Conservation (phyloP, 176 grass and related monocot genomes). For the Miscanthus lutarioriparius region DNA sequence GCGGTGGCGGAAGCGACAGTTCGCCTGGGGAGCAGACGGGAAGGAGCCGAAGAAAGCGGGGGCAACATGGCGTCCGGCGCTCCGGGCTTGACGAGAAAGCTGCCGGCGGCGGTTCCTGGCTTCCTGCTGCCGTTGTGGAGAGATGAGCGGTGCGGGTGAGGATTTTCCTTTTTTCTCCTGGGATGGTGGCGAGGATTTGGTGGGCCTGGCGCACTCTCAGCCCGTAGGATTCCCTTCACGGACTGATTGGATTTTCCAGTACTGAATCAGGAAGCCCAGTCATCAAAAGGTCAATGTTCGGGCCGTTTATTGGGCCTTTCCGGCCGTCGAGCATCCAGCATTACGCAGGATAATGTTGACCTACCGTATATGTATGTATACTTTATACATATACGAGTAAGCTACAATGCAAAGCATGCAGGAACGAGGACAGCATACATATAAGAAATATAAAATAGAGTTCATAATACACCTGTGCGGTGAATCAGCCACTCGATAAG, state of each 20-base stretch:
- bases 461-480: not conserved
- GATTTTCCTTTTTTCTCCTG: not conserved
- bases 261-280: too few species aligned
- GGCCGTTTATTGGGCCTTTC: not conserved
- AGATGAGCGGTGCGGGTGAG: slow-evolving; percentile 1
- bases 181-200: not conserved
- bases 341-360: too few species aligned
- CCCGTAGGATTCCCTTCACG: not conserved
- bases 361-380: too few species aligned
- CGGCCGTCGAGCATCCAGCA: too few species aligned
- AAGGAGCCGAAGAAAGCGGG: not conserved
- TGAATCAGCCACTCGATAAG: not conserved
- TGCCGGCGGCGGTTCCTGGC: not conserved
- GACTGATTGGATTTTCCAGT: not conserved
- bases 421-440: not conserved
- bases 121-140: not conserved
- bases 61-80: slow-evolving; percentile 17
- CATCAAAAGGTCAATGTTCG: too few species aligned
- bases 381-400: too few species aligned
- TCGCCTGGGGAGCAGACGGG: slow-evolving; percentile 17
- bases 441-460: not conserved
- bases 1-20: not conserved
- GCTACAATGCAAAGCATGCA: not conserved
- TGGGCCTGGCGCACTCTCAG: not conserved
- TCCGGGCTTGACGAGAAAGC: not conserved